Evolutionary conservation across 352 stramenopile genomes (phyloP).

Genomic region (Elongisporangium senticosum): DNA sequence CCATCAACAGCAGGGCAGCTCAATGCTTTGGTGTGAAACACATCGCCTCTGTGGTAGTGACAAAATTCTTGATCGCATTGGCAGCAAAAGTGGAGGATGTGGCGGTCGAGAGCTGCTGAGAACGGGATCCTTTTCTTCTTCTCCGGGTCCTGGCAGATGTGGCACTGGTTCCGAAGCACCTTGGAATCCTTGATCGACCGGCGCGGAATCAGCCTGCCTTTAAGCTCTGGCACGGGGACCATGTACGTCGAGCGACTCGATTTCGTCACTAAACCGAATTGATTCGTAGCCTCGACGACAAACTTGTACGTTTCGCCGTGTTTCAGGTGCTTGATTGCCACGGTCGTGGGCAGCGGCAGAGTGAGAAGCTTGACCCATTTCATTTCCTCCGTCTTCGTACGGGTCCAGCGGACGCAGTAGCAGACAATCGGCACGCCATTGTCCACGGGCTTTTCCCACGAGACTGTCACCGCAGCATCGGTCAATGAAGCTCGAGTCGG

Average conservation of each 20-base stretch:
- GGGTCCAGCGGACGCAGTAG: constrained; percentile 79
- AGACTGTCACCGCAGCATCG: constrained; percentile 54
- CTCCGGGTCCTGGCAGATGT: constrained; percentile 59
- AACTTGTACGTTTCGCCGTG: constrained; percentile 85
- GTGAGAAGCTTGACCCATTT: constrained; percentile 75
- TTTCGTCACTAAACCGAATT: constrained; percentile 65
- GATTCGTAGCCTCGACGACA: constrained; percentile 76
- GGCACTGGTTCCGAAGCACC: constrained; percentile 60
- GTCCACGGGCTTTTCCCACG: constrained; percentile 72
- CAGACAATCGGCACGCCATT: constrained; percentile 80
- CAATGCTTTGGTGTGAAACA: constrained; percentile 72
- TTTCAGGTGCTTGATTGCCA: constrained; percentile 50
- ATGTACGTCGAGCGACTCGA: constrained; percentile 84
- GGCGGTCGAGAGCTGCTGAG: constrained; percentile 52
- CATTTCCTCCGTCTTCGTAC: constrained; percentile 65
- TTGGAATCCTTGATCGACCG: constrained; percentile 28
- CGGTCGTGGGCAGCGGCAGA: constrained; percentile 57
- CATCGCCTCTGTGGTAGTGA: constrained; percentile 77
- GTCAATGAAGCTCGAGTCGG: constrained; percentile 47
- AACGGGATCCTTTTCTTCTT: constrained; percentile 68
- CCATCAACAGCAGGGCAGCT: constrained; percentile 77
- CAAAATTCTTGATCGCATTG: constrained; percentile 80
- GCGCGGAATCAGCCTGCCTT: constrained; percentile 45
- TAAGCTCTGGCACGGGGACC: constrained; percentile 72
- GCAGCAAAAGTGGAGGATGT: constrained; percentile 79